Evolutionary conservation across 1,284 basidiomycete species (phyloP), one percentile per base, ranked within the genome.

Genomic region (Tilletiaria anomala): DNA sequence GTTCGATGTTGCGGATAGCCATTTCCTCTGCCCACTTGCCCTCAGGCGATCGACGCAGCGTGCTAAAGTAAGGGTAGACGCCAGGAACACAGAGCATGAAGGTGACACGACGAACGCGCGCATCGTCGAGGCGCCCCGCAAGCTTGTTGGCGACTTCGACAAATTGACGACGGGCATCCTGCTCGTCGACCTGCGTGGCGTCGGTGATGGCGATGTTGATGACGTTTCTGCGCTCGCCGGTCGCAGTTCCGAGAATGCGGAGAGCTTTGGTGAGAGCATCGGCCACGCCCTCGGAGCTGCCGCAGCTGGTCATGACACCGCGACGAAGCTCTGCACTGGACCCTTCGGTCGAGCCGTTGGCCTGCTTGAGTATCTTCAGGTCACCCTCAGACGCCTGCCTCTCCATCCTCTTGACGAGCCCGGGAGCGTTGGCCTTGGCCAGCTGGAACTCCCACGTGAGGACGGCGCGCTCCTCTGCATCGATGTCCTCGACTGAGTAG

Each of bases 1-100:
- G 93, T 68, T 99, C 93, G 51, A 96, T 88, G 73, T 97, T 94
- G 69, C 91, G 82, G 67, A 99, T 93, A 10, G 88, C 81, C 66
- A 86, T 79, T 69, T 96, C 87, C 75, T 97, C 93, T 48, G 74
- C 76, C 93, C 93, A 99, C 14, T 68, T 67, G 37, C 78, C 69
- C 58, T 76, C 74, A 29, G 65, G 62, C 20, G 15, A 6, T 29
- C 48, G 51, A 48, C 93, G 83, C 35, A 96, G 72, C 35, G 93
- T 97, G 72, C 82, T 85, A 74, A 91, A 97, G 63, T 83, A 79
- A 6, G 93, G 93, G 70, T 97, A 97, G 65, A 83, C 78, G 44
- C 83, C 83, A 43, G 77, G 80, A 50, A 85, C 79, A 73, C 89
- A 96, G 57, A 97, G 80, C 52, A 96, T 73, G 68, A 91, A 78